Evolutionary conservation across 305 asterid genomes (phyloP), one percentile per base, ranked within the genome.

Genomic region (Fraxinus nigra): DNA sequence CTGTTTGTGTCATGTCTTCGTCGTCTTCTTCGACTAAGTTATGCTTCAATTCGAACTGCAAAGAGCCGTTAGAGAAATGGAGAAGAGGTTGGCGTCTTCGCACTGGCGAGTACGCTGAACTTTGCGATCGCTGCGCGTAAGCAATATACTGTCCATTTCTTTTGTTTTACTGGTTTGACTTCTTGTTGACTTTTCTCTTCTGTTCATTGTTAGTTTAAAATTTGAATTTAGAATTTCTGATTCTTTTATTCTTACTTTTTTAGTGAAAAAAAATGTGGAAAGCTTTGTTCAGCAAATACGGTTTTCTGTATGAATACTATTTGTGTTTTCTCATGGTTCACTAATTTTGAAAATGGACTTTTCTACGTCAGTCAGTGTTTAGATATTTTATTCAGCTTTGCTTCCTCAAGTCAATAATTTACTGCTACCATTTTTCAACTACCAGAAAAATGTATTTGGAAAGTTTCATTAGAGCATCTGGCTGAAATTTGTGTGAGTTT

Each of bases 121-220:
- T 95, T 65, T 94, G 99, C 85, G 96, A 95, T 91, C 93, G 91
- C 84, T 95, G 99, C 98, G 91, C 93, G 99, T 95, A 90, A 88
- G 94, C 72, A 74, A 38, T 77, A 61, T 82, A 3, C 32, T 40
- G 14, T 67, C 79, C 34, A 9, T 22, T 24, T 9, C 10, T 18
- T 65, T 7, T 38, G 24, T 35, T 72, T 32, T 72, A 77, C 56
- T 79, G 76, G 43, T 18, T 43, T 77, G 75, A 28, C 59, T 48
- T 86, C n/a, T 22, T 22, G 26, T 22, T 22, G 33, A 63, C 72
- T 63, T 20, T 9, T 20, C 43, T 79, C 8, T 33, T 28, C 77
- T 26, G 26, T 77, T 63, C 72, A 63, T 24, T 63, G 16, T 24
- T 79, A 1, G 75, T 79, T 63, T 83, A 26, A 65, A 54, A 40